A percentile compares a stretch with the other conserved stretches of the same genome.
Conservation (phyloP, 768 basidiomycete species). For the Podaxis rugospora region DNA sequence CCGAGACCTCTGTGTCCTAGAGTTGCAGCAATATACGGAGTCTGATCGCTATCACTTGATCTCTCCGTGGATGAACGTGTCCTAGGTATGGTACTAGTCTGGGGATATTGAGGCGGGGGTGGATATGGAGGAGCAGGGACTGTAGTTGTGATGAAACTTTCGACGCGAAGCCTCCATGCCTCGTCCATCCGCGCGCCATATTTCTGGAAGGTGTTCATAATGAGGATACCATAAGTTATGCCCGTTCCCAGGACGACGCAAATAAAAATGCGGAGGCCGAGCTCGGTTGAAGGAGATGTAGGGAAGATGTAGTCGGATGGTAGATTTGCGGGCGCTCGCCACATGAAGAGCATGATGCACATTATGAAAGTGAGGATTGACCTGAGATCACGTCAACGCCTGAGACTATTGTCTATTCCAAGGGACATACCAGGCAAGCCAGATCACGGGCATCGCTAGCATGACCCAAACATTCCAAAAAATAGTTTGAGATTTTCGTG, state of each 20-base stretch:
- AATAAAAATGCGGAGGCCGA: slow-evolving; percentile 45
- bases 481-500: slow-evolving; percentile 28
- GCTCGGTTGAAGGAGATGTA: slow-evolving; percentile 43
- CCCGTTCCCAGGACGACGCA: slow-evolving; percentile 48
- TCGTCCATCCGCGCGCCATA: slow-evolving; percentile 38
- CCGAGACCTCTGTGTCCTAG: not conserved
- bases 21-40: not conserved
- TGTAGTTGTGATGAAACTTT: slow-evolving; percentile 7
- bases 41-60: not conserved
- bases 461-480: slow-evolving; percentile 64
- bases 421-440: slow-evolving; percentile 48
- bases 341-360: slow-evolving; percentile 57
- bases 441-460: slow-evolving; percentile 55
- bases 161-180: slow-evolving; percentile 21
- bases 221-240: slow-evolving; percentile 45
- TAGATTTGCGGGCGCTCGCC: slow-evolving; percentile 50
- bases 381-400: not conserved
- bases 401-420: not conserved
- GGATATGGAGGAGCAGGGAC: not conserved
- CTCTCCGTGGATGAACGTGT: not conserved
- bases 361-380: slow-evolving; percentile 26
- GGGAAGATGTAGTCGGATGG: slow-evolving; percentile 44
- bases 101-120: not conserved
- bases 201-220: slow-evolving; percentile 44
- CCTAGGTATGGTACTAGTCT: not conserved